phyloP scores from a whole-genome alignment of 1,139 yeast genomes.

The Pneumocystis jirovecii region DNA sequence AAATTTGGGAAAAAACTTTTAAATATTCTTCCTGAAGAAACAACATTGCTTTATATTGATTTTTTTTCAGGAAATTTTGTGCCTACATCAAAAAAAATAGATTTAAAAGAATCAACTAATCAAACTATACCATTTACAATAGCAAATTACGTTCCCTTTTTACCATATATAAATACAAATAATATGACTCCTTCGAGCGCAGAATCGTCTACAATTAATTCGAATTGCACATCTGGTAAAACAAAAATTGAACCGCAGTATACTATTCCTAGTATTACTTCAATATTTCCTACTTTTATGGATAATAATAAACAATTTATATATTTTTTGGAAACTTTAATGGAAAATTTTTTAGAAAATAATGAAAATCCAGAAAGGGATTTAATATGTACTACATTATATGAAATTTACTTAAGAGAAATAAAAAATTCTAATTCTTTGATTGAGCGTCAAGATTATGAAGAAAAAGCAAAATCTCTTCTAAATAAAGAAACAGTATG shows the following conservation, averaged over 20 bases:
- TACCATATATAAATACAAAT: constrained; percentile 5
- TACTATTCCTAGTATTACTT: constrained; percentile 62
- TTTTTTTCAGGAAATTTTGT: constrained; percentile 75
- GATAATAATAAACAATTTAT: constrained; percentile 80
- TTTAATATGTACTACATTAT: constrained; percentile 57
- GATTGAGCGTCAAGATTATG: constrained; percentile 39
- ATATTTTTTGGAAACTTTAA: constrained; percentile 81
- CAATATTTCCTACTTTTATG: constrained; percentile 74
- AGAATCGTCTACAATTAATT: constrained; percentile 4
- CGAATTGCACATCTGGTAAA: constrained; percentile 2
- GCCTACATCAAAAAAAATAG: constrained; percentile 25
- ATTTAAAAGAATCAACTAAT: background rate
- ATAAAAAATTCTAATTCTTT: constrained; percentile 31
- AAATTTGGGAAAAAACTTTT: constrained; percentile 54
- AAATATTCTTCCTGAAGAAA: constrained; percentile 58
- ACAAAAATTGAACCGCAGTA: constrained; percentile 7
- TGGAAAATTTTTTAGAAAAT: constrained; percentile 11
- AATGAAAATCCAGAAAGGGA: constrained; percentile 27
- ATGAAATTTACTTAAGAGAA: constrained; percentile 62
- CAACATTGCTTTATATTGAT: constrained; percentile 67
- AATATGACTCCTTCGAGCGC: constrained; percentile 5
- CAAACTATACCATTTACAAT: background rate
- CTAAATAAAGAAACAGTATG: constrained; percentile 25
- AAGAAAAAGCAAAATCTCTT: constrained; percentile 43
- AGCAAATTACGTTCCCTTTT: constrained; percentile 1